Percentiles rank a stretch among this genome's conserved stretches.
phyloP scores from a whole-genome alignment of 2,329 filamentous ascomycete genomes.

The Fusarium graminum region DNA sequence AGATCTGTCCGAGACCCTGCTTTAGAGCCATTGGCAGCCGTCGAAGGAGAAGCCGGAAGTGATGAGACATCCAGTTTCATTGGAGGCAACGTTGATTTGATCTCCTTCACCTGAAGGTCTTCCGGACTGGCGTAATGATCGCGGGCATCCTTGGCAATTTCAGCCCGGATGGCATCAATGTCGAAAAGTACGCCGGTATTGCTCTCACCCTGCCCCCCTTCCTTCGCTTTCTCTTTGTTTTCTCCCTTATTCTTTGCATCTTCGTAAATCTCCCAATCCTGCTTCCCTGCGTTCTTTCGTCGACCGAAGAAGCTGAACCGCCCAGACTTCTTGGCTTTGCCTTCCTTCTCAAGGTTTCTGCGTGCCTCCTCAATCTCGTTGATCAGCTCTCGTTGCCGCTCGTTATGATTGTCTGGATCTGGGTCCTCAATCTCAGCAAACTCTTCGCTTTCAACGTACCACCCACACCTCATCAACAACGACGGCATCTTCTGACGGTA shows the following conservation, averaged over 20 bases:
- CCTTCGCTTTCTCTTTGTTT: slow-evolving; percentile 49
- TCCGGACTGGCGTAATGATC: slow-evolving; percentile 62
- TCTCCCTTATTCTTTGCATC: slow-evolving; percentile 65
- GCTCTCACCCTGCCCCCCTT: slow-evolving; percentile 57
- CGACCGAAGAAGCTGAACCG: slow-evolving; percentile 83
- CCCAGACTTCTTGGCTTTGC: slow-evolving; percentile 70
- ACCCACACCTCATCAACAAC: slow-evolving; percentile 87
- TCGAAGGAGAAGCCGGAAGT: slow-evolving; percentile 44
- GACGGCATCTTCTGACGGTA: slow-evolving; percentile 94
- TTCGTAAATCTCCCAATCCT: slow-evolving; percentile 95
- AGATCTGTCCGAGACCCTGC: slow-evolving; percentile 37
- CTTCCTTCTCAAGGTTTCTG: slow-evolving; percentile 84
- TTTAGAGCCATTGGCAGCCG: slow-evolving; percentile 39
- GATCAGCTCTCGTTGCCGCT: slow-evolving; percentile 91
- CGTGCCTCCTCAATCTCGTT: slow-evolving; percentile 96
- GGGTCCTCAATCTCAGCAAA: slow-evolving; percentile 98
- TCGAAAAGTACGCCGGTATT: slow-evolving; percentile 86
- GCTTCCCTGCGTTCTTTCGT: slow-evolving; percentile 84
- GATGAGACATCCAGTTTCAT: slow-evolving; percentile 79
- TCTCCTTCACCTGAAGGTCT: slow-evolving; percentile 77
- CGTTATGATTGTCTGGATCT: slow-evolving; percentile 90
- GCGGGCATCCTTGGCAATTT: slow-evolving; percentile 78
- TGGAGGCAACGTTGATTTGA: slow-evolving; percentile 88
- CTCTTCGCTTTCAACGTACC: slow-evolving; percentile 91
- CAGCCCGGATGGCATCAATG: slow-evolving; percentile 90